Percentiles rank a stretch among this genome's conserved stretches.
phyloP scores from a whole-genome alignment of 1,139 yeast genomes.

The Geotrichum reessii region DNA sequence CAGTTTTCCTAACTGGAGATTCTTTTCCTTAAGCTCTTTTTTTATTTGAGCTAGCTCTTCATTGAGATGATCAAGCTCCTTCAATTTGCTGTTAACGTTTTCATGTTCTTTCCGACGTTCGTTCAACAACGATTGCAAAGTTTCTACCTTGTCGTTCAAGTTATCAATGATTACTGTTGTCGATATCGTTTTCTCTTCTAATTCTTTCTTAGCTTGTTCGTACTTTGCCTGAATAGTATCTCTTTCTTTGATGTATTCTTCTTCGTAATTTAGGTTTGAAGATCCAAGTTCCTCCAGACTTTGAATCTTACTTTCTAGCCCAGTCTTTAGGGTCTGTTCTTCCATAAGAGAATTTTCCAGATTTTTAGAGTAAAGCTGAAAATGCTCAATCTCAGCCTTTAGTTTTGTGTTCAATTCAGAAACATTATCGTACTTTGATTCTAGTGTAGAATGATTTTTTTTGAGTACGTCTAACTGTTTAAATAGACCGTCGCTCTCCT shows the following conservation, averaged over 20 bases:
- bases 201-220: not conserved
- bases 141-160: constrained; percentile 39
- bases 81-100: constrained; percentile 10
- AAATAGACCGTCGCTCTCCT: constrained; percentile 61
- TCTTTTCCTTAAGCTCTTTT: constrained; percentile 62
- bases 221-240: not conserved
- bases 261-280: not conserved
- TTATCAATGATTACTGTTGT: not conserved
- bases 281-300: not conserved
- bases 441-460: constrained; percentile 42
- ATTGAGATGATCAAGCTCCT: constrained; percentile 11
- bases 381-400: constrained; percentile 29
- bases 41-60: constrained; percentile 38
- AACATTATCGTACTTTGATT: constrained; percentile 40
- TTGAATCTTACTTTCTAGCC: constrained; percentile 22
- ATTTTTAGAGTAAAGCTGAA: constrained; percentile 40
- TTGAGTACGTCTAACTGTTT: constrained; percentile 45
- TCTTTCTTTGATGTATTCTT: not conserved
- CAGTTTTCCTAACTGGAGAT: constrained; percentile 74
- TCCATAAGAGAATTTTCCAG: constrained; percentile 36
- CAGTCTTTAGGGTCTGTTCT: constrained; percentile 30
- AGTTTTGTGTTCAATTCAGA: constrained; percentile 24
- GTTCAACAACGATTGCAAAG: constrained; percentile 40
- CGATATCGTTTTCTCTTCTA: not conserved
- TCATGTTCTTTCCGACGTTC: constrained; percentile 25